Evolutionary conservation across 2,329 filamentous ascomycete species (phyloP).

Genomic region (Fusarium proliferatum): DNA sequence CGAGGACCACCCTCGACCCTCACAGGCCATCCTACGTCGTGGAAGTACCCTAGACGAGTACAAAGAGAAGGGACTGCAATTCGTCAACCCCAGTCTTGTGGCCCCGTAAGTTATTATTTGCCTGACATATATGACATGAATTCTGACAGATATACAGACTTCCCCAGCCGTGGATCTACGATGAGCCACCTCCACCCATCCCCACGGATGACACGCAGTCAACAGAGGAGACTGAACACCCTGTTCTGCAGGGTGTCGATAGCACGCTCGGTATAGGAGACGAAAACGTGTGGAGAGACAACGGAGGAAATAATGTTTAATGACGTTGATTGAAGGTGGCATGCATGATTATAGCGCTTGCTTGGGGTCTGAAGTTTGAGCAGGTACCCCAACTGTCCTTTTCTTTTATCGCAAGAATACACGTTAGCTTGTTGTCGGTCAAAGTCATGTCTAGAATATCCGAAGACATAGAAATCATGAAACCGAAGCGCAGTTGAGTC

Average conservation of each 20-base stretch:
- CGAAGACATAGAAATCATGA: not conserved
- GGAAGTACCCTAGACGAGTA: conserved; percentile 78
- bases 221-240: conserved; percentile 39
- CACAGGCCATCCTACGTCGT: conserved; percentile 58
- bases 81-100: conserved; percentile 81
- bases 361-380: conserved; percentile 6
- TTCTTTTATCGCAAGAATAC: not conserved
- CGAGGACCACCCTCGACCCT: conserved; percentile 52
- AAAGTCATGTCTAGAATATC: not conserved
- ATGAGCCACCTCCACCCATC: conserved; percentile 61
- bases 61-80: conserved; percentile 74
- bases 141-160: conserved; percentile 58
- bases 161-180: conserved; percentile 76
- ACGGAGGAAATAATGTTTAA: conserved; percentile 40
- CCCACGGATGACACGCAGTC: conserved; percentile 43
- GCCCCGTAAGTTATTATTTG: conserved; percentile 65
- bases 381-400: not conserved
- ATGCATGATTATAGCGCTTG: conserved; percentile 25
- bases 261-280: conserved; percentile 54
- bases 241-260: conserved; percentile 50
- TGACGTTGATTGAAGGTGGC: not conserved
- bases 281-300: conserved; percentile 53
- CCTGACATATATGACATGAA: conserved; percentile 8
- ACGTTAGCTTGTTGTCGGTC: not conserved
- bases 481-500: not conserved